Base-by-base conservation (phyloP, 2,329 filamentous ascomycete species). In the Alternaria sp. region DNA sequence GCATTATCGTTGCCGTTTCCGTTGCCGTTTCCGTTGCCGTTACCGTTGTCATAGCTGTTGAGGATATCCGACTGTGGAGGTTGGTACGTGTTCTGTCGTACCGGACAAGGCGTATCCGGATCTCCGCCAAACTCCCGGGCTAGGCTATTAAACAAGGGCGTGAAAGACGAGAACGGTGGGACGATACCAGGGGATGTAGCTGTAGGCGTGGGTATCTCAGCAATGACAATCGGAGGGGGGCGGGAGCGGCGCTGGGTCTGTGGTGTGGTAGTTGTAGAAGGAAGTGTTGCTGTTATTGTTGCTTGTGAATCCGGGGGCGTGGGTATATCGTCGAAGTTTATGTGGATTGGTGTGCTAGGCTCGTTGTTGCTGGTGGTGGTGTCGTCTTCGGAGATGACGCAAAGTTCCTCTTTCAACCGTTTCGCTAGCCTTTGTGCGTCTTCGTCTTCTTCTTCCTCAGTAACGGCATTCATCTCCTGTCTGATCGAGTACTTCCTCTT, bases 401-500 rank as follows among this genome's bases (percentile, higher is more conserved):
- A 32, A 2, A 52, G 28, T 11, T 52, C 49, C 5, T 36, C 28
- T 23, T 52, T 52, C 17, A 52, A 3, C 3, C 28, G 30, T 52
- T 52, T 52, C 5, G 49, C 49, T 5, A 52, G 0, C 7, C 36
- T 52, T 52, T 36, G 28, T 11, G 10, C 19, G 6, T 36, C 19
- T 23, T 52, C 19, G 13, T 52, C 12, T 8, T 51, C 19, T 11
- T 15, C 53, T 0, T 23, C 44, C 15, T 32, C 19, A 10, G 54
- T 25, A 19, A 3, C 17, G 3, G 25, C 4, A 23, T 44, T 25
- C 15, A 25, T 1, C 21, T 59, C 57, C 10, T 57, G 30, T 6
- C 54, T 26, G 4, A 61, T 57, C 4, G 49, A 59, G 17, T 61
- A 63, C 13, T 67, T 66, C 17, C 65, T 55, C 55, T 60, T 57